Conservation (phyloP, 768 basidiomycete genomes). For the Gloeostereum incarnatum region DNA sequence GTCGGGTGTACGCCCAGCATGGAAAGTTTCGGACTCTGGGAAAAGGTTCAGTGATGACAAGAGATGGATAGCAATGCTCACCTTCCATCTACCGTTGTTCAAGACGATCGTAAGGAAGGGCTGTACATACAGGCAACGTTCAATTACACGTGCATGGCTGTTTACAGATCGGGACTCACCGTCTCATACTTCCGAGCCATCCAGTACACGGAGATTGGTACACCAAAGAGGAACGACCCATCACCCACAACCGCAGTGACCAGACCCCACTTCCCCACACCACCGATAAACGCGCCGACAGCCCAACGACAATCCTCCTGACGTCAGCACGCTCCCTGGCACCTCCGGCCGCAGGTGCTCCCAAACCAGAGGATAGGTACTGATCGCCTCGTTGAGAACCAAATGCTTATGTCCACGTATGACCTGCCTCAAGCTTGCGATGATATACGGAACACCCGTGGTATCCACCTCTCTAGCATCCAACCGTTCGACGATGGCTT, state of each 20-base stretch:
- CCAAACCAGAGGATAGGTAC: conserved; percentile 47
- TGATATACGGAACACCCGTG: conserved; percentile 36
- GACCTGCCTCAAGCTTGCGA: conserved; percentile 34
- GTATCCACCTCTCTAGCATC: no score
- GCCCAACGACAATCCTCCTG: conserved; percentile 63
- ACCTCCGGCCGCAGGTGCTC: conserved; percentile 42
- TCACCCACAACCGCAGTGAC: conserved; percentile 57
- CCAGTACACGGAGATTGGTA: conserved; percentile 63
- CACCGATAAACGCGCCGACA: conserved; percentile 46
- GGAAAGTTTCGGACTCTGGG: conserved; percentile 49
- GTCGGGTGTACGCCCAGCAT: conserved; percentile 57
- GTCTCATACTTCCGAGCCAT: conserved; percentile 63
- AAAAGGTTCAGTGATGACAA: no score
- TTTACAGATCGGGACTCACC: conserved; percentile 25
- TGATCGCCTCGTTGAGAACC: conserved; percentile 56
- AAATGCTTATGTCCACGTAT: conserved; percentile 30
- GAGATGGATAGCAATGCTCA: conserved; percentile 18
- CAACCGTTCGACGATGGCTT: no score
- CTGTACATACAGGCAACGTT: conserved; percentile 25
- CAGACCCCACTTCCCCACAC: conserved; percentile 33
- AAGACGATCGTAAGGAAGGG: conserved; percentile 64
- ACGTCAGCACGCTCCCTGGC: conserved; percentile 41
- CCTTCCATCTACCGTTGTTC: conserved; percentile 67
- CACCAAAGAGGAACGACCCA: conserved; percentile 59
- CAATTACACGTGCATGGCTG: not conserved